A percentile compares a stretch with the other conserved stretches of the same genome.
Evolutionary conservation across 352 stramenopile species (phyloP).

Genomic region (Pythium phragmiticola): DNA sequence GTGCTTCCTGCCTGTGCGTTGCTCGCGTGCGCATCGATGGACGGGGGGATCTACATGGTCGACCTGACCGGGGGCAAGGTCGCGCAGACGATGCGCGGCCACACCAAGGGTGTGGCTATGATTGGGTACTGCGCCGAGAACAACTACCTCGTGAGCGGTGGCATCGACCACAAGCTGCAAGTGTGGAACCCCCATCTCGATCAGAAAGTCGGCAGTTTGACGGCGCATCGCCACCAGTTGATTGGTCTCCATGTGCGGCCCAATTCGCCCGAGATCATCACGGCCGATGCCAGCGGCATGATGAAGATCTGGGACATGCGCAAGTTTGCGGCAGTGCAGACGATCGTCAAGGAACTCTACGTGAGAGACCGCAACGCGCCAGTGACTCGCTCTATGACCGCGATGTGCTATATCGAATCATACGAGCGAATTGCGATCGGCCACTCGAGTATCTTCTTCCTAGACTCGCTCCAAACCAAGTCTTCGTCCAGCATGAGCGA

Average conservation of each 20-base stretch:
- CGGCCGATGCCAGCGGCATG: constrained; percentile 45
- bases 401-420: constrained; percentile 42
- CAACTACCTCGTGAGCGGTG: constrained; percentile 54
- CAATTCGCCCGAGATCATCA: constrained; percentile 48
- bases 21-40: constrained; percentile 39
- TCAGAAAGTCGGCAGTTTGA: constrained; percentile 47
- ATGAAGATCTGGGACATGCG: constrained; percentile 59
- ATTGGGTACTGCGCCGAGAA: constrained; percentile 46
- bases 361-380: constrained; percentile 25
- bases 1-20: constrained; percentile 36
- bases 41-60: constrained; percentile 60
- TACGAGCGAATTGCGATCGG: constrained; percentile 43
- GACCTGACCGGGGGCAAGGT: constrained; percentile 34
- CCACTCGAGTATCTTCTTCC: constrained; percentile 54
- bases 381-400: constrained; percentile 26
- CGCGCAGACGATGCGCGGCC: constrained; percentile 36
- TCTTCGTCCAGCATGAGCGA: background rate
- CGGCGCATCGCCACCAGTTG: constrained; percentile 43
- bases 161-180: constrained; percentile 51
- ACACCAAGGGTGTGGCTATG: constrained; percentile 42
- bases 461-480: constrained; percentile 27
- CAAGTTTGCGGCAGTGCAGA: constrained; percentile 47
- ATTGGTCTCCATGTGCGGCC: constrained; percentile 51
- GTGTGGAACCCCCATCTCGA: constrained; percentile 68
- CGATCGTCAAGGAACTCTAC: constrained; percentile 36